Evolutionary conservation across 2,329 filamentous ascomycete genomes (phyloP), one percentile per base, ranked within the genome.

Genomic region (Cladosporium sp.): DNA sequence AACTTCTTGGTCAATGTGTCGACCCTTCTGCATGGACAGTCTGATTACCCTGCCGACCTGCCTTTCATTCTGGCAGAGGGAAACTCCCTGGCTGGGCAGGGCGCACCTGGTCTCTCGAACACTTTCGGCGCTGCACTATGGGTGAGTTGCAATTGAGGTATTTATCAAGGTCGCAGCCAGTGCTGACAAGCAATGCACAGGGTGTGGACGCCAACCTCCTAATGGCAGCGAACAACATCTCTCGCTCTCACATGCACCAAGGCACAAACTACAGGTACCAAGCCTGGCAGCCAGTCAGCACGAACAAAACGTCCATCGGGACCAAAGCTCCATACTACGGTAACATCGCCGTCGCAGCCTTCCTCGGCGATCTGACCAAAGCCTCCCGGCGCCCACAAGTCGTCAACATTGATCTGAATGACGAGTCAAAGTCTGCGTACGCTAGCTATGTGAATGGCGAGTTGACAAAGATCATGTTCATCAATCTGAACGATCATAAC

Each of bases 271-370:
- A 86, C 72, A 81, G 86, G 8, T 89, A 89, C 72, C 80, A 80
- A 66, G 78, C 81, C 56, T 89, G 87, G 87, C 87, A 89, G 71
- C 86, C 87, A 0, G 70, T 88, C 53, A 71, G 77, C 5, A 88
- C 86, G 0, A 73, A 78, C 58, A 78, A 79, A 16, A 82, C 82
- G 0, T 77, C 78, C 8, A 78, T 81, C 1, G 87, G 86, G 16
- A 89, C 86, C 23, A 88, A 88, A 71, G 78, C 87, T 0, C 86
- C 87, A 0, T 90, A 88, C 74, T 89, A 90, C 70, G 87, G 85
- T 18, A 86, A 85, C 73, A 77, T 88, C 18, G 83, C 83, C 35
- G 84, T 86, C 1, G 86, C 87, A 0, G 81, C 83, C 1, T 84
- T 87, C 70, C 74, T 89, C 2, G 82, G 83, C 1, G 74, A 83